Evolutionary conservation across 2,329 filamentous ascomycete genomes (phyloP), one percentile per base, ranked within the genome.

Genomic region (Lecanicillium sp.): DNA sequence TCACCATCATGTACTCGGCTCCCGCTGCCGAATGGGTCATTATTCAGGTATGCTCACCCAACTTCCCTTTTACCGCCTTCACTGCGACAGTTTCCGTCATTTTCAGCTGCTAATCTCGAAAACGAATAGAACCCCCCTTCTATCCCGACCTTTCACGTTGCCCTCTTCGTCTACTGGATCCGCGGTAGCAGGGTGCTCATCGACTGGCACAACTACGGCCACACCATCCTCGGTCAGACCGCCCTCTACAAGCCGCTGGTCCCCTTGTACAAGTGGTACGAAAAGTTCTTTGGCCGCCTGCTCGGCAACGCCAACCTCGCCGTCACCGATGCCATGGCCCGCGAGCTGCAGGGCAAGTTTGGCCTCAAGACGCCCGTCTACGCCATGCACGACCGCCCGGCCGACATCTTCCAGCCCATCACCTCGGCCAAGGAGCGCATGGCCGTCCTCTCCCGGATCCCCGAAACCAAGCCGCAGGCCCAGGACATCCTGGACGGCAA

Each of bases 171-270:
- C 34, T 86, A 85, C 52, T 75, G 80, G 49, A 59, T 94, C 36
- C 81, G 92, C 36, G 82, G 86, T 49, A 94, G 86, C 29, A 77
- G 77, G 41, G 73, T 98, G 4, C 72, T 97, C 44, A 84, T 97
- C 40, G 92, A 98, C 66, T 98, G 92, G 92, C 92, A 98, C 68
- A 98, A 98, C 62, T 97, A 96, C 61, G 92, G 90, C 49, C 95
- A 90, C 71, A 90, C 87, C 8, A 94, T 98, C 50, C 77, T 98
- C 4, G 84, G 74, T 5, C 69, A 74, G 34, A 77, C 72, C 35
- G 64, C 68, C 17, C 71, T 76, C 29, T 60, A 56, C 5, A 86
- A 94, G 54, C 83, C 82, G 0, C 73, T 96, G n/a, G 87, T 96
- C 8, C 71, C 64, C 19, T 56, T 94, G 8, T 85, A 90, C 17